These are phyloP conservation scores for Dillenia turbinata DNA, from an alignment of 164 flowering plant species.

Conservation along the genomic window DNA sequence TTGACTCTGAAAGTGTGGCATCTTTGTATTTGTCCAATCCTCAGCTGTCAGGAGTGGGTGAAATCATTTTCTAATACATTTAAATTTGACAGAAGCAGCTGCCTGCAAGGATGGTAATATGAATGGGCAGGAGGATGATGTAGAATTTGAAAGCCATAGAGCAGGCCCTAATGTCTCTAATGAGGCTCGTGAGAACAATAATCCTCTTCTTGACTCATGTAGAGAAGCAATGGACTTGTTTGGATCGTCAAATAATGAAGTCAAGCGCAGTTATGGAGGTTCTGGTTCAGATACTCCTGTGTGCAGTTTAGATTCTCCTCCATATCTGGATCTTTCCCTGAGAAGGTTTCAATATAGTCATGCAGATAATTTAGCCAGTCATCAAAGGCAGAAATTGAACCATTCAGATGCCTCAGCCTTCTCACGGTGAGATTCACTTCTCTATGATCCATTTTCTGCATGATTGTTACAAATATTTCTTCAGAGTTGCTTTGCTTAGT, in stretches of 20 bases:
- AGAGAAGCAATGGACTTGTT: conserved; percentile 76
- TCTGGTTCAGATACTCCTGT: conserved; percentile 19
- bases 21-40: no score
- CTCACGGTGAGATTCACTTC: conserved; percentile 40
- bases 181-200: conserved; percentile 21
- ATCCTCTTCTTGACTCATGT: conserved; percentile 22
- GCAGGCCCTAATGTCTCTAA: conserved; percentile 15
- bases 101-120: conserved; percentile 12
- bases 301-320: conserved; percentile 29
- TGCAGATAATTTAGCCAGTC: conserved; percentile 27
- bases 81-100: conserved; percentile 7
- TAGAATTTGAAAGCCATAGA: conserved; percentile 7
- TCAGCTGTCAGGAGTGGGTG: no score
- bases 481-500: no score
- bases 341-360: conserved; percentile 39
- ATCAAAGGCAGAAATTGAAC: conserved; percentile 42
- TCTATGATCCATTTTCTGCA: no score
- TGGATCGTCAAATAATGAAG: conserved; percentile 49
- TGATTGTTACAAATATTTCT: no score
- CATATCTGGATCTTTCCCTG: conserved; percentile 68
- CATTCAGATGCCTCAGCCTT: conserved; percentile 85
- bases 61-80: not conserved
- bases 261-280: conserved; percentile 11
- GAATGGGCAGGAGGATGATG: conserved; percentile 10
- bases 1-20: not conserved